Conservation (phyloP, 768 basidiomycete species). For the Boletus coccyginus region DNA sequence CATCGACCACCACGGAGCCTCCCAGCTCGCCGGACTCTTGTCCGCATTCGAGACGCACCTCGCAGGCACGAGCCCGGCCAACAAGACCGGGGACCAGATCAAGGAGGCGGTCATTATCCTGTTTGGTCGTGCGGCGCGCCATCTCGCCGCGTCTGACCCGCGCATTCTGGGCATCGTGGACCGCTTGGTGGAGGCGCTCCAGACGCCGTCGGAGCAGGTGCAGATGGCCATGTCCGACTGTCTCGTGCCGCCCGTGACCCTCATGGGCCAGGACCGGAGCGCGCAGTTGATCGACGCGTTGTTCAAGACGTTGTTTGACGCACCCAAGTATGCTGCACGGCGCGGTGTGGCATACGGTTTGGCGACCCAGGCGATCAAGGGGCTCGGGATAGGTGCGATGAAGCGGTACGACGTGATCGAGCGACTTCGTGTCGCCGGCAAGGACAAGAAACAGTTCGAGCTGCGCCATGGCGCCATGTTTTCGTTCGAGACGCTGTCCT, state of each 20-base stretch:
- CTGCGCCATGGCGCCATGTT: conserved; percentile 93
- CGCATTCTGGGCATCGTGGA: conserved; percentile 82
- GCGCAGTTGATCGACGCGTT: conserved; percentile 70
- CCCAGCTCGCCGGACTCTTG: conserved; percentile 70
- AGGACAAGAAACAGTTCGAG: conserved; percentile 88
- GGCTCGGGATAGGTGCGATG: conserved; percentile 82
- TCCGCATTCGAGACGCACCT: conserved; percentile 80
- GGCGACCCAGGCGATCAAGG: conserved; percentile 88
- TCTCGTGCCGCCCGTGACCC: conserved; percentile 77
- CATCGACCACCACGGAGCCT: conserved; percentile 80
- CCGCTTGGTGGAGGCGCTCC: conserved; percentile 82
- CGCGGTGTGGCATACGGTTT: conserved; percentile 97
- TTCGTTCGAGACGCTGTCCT: conserved; percentile 88
- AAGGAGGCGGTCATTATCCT: conserved; percentile 95
- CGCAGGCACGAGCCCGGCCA: conserved; percentile 46
- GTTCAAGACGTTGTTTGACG: conserved; percentile 72
- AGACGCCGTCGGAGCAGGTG: conserved; percentile 94
- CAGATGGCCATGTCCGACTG: conserved; percentile 97
- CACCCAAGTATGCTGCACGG: conserved; percentile 86
- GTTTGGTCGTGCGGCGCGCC: conserved; percentile 88
- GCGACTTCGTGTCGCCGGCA: conserved; percentile 69
- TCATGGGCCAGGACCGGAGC: conserved; percentile 47
- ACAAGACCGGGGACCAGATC: conserved; percentile 80
- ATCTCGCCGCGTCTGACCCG: conserved; percentile 72
- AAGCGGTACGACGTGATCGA: conserved; percentile 80